phyloP scores from a whole-genome alignment of 768 basidiomycete species.

The Mycena venus region DNA sequence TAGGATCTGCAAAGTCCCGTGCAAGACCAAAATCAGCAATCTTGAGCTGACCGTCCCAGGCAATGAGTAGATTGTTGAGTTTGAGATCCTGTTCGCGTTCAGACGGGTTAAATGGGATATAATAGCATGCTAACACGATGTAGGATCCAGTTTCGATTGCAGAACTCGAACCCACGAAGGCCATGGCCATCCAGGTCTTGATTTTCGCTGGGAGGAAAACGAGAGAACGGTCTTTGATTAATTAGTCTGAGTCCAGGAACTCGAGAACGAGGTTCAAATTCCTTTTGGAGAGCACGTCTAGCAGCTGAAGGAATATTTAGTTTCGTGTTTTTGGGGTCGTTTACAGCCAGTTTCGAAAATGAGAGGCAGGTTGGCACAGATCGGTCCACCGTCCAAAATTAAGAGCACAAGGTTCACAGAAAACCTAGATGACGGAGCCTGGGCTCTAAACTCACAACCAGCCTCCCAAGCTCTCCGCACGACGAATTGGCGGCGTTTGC shows the following conservation, averaged over 20 bases:
- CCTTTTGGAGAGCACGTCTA: constrained; percentile 97
- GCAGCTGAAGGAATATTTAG: constrained; percentile 66
- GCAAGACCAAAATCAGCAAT: constrained; percentile 99
- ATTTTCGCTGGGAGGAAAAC: constrained; percentile 96
- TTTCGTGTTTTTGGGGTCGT: neutral
- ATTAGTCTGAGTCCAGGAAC: constrained; percentile 94
- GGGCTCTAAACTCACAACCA: too few relatives aligned
- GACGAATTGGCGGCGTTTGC: too few relatives aligned
- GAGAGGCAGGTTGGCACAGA: too few relatives aligned
- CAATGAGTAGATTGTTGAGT: constrained; percentile 97
- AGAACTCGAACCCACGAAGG: constrained; percentile 97
- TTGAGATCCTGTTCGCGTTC: constrained; percentile 84
- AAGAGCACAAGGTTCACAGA: too few relatives aligned
- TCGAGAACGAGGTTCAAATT: constrained; percentile 98
- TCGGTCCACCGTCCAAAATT: too few relatives aligned
- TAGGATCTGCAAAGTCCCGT: constrained; percentile 94
- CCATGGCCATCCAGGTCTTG: constrained; percentile 99
- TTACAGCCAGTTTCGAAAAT: too few relatives aligned
- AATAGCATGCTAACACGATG: constrained; percentile 78
- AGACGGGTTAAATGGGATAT: neutral
- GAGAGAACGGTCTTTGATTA: constrained; percentile 93
- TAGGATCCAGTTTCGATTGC: constrained; percentile 93
- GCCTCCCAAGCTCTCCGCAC: too few relatives aligned
- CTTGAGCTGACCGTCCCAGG: constrained; percentile 92
- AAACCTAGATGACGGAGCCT: too few relatives aligned